Conservation (phyloP, 176 grass and related monocot genomes). For the Carex myosuroides region DNA sequence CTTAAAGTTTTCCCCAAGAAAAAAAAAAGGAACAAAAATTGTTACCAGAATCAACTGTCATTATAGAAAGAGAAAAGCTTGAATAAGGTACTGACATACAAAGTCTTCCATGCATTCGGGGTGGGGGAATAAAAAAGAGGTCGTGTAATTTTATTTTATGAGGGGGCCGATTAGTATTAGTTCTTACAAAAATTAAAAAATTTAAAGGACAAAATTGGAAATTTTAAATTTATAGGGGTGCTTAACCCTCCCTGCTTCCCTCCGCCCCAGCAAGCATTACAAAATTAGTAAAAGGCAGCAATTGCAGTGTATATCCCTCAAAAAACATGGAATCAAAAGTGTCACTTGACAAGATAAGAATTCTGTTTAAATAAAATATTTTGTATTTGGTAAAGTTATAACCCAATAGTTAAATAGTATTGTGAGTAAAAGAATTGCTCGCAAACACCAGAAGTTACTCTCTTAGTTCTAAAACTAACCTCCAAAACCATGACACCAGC, state of each 20-base stretch:
- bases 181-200: too few relatives aligned
- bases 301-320: background rate
- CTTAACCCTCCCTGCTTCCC: too few relatives aligned
- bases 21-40: background rate
- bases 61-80: background rate
- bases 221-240: too few relatives aligned
- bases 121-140: too few relatives aligned
- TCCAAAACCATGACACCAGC: conserved; percentile 90
- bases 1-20: conserved; percentile 14
- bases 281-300: background rate
- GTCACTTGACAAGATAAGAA: background rate
- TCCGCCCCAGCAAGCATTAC: background rate
- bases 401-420: background rate
- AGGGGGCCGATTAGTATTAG: too few relatives aligned
- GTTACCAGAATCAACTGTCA: background rate
- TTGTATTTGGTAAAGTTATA: background rate
- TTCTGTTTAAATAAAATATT: background rate
- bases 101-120: background rate
- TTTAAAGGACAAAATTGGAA: too few relatives aligned
- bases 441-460: background rate
- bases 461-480: conserved; percentile 42
- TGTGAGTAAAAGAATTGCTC: background rate
- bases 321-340: background rate
- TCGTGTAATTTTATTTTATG: too few relatives aligned
- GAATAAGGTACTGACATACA: background rate